Percentiles rank a stretch among this genome's conserved stretches.
phyloP scores from a whole-genome alignment of 1,139 yeast genomes.

The Pichia sp. region DNA sequence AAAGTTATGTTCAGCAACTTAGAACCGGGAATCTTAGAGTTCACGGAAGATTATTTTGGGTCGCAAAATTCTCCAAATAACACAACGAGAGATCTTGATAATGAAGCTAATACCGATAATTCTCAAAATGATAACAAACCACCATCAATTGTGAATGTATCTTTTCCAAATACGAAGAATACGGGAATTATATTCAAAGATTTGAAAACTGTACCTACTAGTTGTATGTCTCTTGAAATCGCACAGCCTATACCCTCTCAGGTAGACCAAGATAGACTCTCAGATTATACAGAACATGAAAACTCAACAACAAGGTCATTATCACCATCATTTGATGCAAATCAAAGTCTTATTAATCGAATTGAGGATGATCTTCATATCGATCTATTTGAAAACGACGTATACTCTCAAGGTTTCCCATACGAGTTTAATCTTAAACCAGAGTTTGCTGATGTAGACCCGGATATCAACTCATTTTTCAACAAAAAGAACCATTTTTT shows the following conservation, averaged over 20 bases:
- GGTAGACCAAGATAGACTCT: no score
- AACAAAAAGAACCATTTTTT: conserved; percentile 60
- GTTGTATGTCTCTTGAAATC: conserved; percentile 8
- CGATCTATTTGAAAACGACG: background rate
- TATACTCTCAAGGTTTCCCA: conserved; percentile 6
- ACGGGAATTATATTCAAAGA: conserved; percentile 11
- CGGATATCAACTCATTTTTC: conserved; percentile 33
- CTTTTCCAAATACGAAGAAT: background rate
- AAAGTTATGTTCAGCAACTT: no score
- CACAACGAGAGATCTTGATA: background rate
- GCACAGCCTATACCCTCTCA: conserved; percentile 1
- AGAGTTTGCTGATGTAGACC: conserved; percentile 24
- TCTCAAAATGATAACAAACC: no score
- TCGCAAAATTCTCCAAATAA: conserved; percentile 4
- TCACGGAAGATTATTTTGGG: conserved; percentile 12
- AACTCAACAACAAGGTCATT: conserved; percentile 5
- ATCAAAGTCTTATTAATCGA: no score
- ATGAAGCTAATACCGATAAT: background rate
- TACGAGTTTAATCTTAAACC: conserved; percentile 16
- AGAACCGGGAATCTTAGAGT: conserved; percentile 7
- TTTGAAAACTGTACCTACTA: conserved; percentile 9
- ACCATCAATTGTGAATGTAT: conserved; percentile 6
- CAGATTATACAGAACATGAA: conserved; percentile 2
- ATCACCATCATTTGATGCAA: conserved; percentile 11
- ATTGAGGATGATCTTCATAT: background rate